Evolutionary conservation across 1,284 basidiomycete species (phyloP).

Genomic region (Hemileia vastatrix): DNA sequence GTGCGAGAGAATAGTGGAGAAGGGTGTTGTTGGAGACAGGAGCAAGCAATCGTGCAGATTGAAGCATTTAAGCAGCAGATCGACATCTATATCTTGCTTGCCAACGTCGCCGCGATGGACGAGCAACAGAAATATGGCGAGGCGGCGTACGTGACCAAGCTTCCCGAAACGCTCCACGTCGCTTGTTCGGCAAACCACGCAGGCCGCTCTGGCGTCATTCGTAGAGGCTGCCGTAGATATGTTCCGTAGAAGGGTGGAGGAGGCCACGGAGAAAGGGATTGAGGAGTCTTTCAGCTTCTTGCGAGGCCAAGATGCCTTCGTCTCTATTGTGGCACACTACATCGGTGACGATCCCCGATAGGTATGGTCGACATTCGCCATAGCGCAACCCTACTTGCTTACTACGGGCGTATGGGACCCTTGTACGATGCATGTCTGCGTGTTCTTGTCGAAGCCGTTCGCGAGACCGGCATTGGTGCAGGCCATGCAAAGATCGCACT

Average conservation of each 20-base stretch:
- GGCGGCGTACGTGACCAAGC: conserved; percentile 50
- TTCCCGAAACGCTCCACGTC: conserved; percentile 67
- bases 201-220: too few species aligned
- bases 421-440: conserved; percentile 75
- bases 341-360: conserved; percentile 56
- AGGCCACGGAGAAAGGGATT: too few species aligned
- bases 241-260: too few species aligned
- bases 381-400: conserved; percentile 64
- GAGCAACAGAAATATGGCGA: conserved; percentile 51
- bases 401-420: conserved; percentile 70
- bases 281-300: too few species aligned
- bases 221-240: conserved; percentile 70
- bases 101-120: too few species aligned
- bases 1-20: too few species aligned
- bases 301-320: too few species aligned
- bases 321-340: not conserved
- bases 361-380: conserved; percentile 72
- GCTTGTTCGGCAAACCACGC: too few species aligned
- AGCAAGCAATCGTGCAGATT: too few species aligned
- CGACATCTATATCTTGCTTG: too few species aligned
- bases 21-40: too few species aligned
- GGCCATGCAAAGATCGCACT: conserved; percentile 47
- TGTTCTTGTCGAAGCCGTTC: conserved; percentile 69
- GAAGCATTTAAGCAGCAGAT: too few species aligned
- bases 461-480: conserved; percentile 78